These are phyloP conservation scores for Cyphellophora attinorum DNA, from an alignment of 2,329 filamentous ascomycete genomes.

Conservation along the genomic window DNA sequence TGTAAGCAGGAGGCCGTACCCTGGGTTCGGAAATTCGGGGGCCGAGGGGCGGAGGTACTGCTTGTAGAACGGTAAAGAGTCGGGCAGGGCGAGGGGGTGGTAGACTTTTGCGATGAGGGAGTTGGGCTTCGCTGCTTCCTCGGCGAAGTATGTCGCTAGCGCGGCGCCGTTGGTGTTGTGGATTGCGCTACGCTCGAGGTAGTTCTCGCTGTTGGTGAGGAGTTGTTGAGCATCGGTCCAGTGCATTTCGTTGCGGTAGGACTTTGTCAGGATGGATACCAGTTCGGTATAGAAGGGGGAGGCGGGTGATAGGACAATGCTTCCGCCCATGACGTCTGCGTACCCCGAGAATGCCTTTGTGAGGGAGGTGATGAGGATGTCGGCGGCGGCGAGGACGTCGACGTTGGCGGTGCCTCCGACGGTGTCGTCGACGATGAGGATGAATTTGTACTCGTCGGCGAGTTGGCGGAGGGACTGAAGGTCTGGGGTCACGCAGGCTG, in stretches of 20 bases:
- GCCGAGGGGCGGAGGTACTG: constrained; percentile 18
- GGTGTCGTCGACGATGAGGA: constrained; percentile 29
- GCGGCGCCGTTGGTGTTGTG: constrained; percentile 15
- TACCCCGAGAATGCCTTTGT: constrained; percentile 53
- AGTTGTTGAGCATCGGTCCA: constrained; percentile 16
- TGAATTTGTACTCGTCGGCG: constrained; percentile 26
- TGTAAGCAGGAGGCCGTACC: constrained; percentile 47
- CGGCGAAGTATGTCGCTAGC: constrained; percentile 17
- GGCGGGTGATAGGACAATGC: constrained; percentile 39
- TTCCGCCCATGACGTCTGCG: constrained; percentile 47
- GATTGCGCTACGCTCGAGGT: constrained; percentile 14
- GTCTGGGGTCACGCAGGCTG: constrained; percentile 33
- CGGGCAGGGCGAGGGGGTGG: constrained; percentile 14
- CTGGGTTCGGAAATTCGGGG: constrained; percentile 40
- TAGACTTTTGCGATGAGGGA: constrained; percentile 16
- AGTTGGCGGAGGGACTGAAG: constrained; percentile 29
- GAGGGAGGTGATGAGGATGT: constrained; percentile 43
- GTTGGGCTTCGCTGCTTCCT: constrained; percentile 8
- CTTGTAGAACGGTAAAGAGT: constrained; percentile 13
- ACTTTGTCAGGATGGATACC: constrained; percentile 10
- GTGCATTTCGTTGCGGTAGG: constrained; percentile 17
- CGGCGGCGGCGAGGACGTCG: constrained; percentile 38
- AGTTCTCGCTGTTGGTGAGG: constrained; percentile 18
- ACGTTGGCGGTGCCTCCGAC: constrained; percentile 27
- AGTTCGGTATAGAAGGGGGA: constrained; percentile 33